Evolutionary conservation across 345 rosid genomes (phyloP).

Genomic region (Dovyalis caffra): DNA sequence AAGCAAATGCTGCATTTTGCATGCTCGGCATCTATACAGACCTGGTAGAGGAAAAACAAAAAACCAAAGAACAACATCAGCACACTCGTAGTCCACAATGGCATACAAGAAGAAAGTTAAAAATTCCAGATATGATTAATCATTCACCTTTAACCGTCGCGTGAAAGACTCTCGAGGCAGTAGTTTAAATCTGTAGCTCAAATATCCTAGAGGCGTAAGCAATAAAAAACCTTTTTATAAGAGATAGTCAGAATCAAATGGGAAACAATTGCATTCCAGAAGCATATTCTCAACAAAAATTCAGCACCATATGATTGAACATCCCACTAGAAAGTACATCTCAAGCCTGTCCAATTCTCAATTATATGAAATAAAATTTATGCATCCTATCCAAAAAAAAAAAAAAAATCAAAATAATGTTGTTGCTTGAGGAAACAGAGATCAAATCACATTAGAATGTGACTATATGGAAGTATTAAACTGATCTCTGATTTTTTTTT

Average conservation of each 20-base stretch:
- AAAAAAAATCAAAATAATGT: background rate
- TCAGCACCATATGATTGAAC: background rate
- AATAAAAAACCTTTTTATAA: background rate
- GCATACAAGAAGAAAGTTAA: background rate
- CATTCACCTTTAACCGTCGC: constrained; percentile 53
- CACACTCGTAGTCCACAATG: constrained; percentile 5
- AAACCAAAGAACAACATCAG: background rate
- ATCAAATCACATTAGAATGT: background rate
- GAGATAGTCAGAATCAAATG: background rate
- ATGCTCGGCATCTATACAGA: constrained; percentile 63
- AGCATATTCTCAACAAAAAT: too few species aligned
- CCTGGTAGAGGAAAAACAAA: constrained; percentile 38
- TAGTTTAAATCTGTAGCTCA: constrained; percentile 67
- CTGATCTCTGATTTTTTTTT: too few species aligned
- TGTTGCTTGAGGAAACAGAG: background rate
- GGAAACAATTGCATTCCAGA: background rate
- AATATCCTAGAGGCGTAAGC: constrained; percentile 40
- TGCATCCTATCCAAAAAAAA: background rate
- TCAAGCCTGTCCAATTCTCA: constrained; percentile 1
- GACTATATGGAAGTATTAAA: too few species aligned
- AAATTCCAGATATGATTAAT: constrained; percentile 6
- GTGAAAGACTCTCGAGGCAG: constrained; percentile 47
- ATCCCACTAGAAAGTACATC: background rate
- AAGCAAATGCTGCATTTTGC: constrained; percentile 93
- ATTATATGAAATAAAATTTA: background rate